Evolutionary conservation across 129 eudicot genomes (phyloP), one percentile per base, ranked within the genome.

Genomic region (Deinandra increscens): DNA sequence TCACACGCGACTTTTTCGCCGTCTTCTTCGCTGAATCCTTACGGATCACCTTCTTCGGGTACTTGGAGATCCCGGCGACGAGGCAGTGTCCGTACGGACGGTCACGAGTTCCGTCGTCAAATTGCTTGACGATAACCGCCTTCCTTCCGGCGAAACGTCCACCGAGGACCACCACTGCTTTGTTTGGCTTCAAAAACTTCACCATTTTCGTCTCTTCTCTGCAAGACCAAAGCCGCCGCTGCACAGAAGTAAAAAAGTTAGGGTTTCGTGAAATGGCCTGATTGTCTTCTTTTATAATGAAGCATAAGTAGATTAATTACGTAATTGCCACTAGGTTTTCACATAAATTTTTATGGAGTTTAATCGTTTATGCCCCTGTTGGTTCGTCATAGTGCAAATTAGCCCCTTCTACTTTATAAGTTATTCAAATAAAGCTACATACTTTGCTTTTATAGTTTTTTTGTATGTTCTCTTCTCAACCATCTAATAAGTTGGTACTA

Each of bases 21-120:
- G 75, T 76, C 80, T 83, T 87, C 78, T 87, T 87, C 0, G 84
- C 88, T 0, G 88, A 85, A 68, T 88, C 95, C 81, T 83, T 87
- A 34, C 89, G 86, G 62, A 87, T 87, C 14, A 87, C 87, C 71
- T 87, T 87, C 80, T 81, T 81, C 1, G 95, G 93, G 75, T 87
- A 87, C 66, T 83, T 86, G 5, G 78, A 39, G 62, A 86, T 71
- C 5, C 92, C 92, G 59, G 84, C 92, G 44, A 86, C 92, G 14
- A 83, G 78, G 53, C 86, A 83, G 81, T 86, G 92, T 1, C 88
- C 92, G 84, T 87, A 87, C 23, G 84, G 79, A 4, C 90, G 84
- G 74, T 87, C 95, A 4, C 89, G 83, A 11, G 86, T 87, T 36
- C 95, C 95, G 53, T 87, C 89, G 74, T 87, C 95, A 48, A 84